Base-by-base conservation (phyloP, 305 asterid species). In the Fraxinus greggii region DNA sequence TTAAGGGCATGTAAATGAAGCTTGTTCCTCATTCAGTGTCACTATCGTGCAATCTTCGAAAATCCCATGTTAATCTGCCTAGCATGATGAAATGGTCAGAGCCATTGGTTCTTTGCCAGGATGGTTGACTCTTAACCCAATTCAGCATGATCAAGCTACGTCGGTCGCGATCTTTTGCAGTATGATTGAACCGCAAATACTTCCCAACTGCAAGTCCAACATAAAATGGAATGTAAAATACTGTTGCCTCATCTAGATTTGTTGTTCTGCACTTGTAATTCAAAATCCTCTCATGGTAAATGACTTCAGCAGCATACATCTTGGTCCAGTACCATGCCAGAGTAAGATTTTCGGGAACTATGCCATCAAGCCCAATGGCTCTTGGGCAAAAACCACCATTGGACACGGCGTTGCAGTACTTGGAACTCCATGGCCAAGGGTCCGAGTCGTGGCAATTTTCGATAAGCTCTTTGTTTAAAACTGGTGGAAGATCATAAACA, bases 241-340 rank as follows among this genome's bases (percentile, higher is more conserved):
- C 93, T 40, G 87, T 79, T n/a, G 94, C 96, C 0, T 80, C 29
- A 23, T 40, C 59, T 6, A 48, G 88, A 75, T 86, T 28, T n/a
- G 69, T 1, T 1, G 94, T 89, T 24, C 88, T 75, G 85, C 96
- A 92, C 45, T 17, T 82, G 87, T 90, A 75, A 40, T 26, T 83
- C 83, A 69, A 72, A 76, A 87, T 78, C 3, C 92, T 82, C 45
- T 81, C 81, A 36, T 92, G 96, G 83, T 88, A 90, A 77, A 92
- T 87, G n/a, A 92, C 89, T 85, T 92, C 94, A 8, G 90, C 93
- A 10, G 91, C 83, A 85, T 89, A 92, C 93, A 89, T 91, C 65
- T 92, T 92, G 3, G 96, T 92, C 96, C 96, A 92, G 82, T 83
- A 85, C 96, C 96, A 92, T 23, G 92, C 90, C 0, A 89, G 86